Conservation (phyloP, 75 land plant genomes). For the Picea glauca region DNA sequence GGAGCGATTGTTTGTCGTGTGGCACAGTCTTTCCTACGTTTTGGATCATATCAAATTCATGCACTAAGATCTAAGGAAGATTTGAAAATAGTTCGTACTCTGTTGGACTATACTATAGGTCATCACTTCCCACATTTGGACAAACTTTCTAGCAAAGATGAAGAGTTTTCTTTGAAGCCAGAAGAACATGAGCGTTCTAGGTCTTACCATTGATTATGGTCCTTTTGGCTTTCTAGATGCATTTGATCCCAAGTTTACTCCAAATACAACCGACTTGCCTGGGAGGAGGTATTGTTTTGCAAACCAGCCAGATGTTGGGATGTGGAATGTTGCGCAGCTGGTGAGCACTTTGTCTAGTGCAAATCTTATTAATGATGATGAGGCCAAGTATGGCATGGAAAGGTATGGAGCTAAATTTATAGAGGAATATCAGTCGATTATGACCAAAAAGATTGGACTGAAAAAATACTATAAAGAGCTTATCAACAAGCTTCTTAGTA, state of each 20-base stretch:
- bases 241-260: slow-evolving; percentile 95
- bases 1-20: slow-evolving; percentile 43
- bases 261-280: slow-evolving; percentile 96
- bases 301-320: slow-evolving; percentile 94
- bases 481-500: slow-evolving; percentile 74
- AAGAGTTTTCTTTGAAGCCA: too few relatives aligned
- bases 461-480: slow-evolving; percentile 80
- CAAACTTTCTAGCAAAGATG: too few relatives aligned
- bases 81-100: slow-evolving; percentile 55
- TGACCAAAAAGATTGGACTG: slow-evolving; percentile 88
- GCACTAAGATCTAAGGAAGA: slow-evolving; percentile 81
- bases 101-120: slow-evolving; percentile 77
- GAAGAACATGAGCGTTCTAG: slow-evolving; percentile 86
- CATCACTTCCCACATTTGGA: slow-evolving; percentile 24
- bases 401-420: slow-evolving; percentile 96
- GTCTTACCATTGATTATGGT: slow-evolving; percentile 96
- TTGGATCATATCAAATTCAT: slow-evolving; percentile 97
- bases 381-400: slow-evolving; percentile 79
- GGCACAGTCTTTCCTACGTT: slow-evolving; percentile 89
- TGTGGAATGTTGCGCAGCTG: slow-evolving; percentile 95
- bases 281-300: slow-evolving; percentile 98
- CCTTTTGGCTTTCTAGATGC: slow-evolving; percentile 99
- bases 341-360: slow-evolving; percentile 67
- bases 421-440: slow-evolving; percentile 86
- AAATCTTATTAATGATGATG: slow-evolving; percentile 69